Evolutionary conservation across 805 yeast genomes (phyloP).

Genomic region (Starmerella kuoi): DNA sequence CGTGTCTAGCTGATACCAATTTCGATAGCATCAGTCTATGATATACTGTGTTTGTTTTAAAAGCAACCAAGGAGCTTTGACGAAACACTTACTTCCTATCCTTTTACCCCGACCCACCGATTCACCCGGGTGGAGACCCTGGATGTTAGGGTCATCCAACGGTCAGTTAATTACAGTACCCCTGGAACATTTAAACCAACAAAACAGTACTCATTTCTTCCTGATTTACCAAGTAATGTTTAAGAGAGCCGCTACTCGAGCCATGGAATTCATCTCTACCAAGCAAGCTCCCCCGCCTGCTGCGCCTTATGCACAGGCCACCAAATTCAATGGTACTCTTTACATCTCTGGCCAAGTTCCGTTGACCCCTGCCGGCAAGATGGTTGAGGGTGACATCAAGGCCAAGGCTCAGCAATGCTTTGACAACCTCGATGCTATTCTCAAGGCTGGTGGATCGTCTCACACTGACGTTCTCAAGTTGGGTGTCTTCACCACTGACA

Average conservation of each 20-base stretch:
- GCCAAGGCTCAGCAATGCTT: conserved; percentile 33
- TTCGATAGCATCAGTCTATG: too few species aligned
- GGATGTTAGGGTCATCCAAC: too few species aligned
- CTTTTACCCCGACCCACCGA: too few species aligned
- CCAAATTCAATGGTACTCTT: conserved; percentile 76
- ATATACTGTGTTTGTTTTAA: too few species aligned
- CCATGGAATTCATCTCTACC: conserved; percentile 29
- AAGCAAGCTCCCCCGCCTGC: conserved; percentile 90
- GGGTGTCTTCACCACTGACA: conserved; percentile 83
- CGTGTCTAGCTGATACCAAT: too few species aligned
- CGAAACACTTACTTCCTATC: too few species aligned
- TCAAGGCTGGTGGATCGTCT: conserved; percentile 75
- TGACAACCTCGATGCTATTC: conserved; percentile 41
- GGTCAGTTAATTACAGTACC: too few species aligned
- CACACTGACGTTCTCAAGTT: conserved; percentile 77
- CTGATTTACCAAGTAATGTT: conserved; percentile 9
- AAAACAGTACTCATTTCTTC: too few species aligned
- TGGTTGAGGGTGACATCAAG: conserved; percentile 61
- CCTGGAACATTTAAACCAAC: too few species aligned
- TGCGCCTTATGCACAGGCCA: conserved; percentile 92
- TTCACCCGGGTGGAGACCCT: too few species aligned
- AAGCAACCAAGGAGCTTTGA: too few species aligned
- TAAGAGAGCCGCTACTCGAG: conserved; percentile 14
- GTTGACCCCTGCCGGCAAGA: conserved; percentile 63
- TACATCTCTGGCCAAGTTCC: conserved; percentile 96